Conservation (phyloP, 2,329 filamentous ascomycete species). For the Hypoxylon sp. region DNA sequence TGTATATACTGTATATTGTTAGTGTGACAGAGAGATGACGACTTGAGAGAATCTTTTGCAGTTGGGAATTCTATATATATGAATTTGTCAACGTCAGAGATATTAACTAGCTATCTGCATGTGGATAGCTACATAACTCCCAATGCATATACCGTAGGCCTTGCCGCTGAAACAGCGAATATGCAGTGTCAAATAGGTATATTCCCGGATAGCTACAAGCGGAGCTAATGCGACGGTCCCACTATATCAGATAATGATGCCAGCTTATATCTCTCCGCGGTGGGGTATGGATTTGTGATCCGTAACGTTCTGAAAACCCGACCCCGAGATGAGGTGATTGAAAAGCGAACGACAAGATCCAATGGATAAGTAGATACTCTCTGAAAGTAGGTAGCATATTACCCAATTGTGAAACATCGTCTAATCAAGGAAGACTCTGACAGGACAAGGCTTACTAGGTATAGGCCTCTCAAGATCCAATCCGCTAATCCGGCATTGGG, state of each 20-base stretch:
- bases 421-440: constrained; percentile 7
- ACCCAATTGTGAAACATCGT: constrained; percentile 25
- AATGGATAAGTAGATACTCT: constrained; percentile 16
- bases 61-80: neutral
- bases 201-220: neutral
- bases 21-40: too few relatives aligned
- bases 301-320: constrained; percentile 27
- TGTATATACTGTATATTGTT: too few relatives aligned
- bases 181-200: constrained; percentile 1
- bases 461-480: neutral
- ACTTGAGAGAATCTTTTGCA: neutral
- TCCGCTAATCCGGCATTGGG: neutral
- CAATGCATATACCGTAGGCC: too few relatives aligned
- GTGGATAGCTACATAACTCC: too few relatives aligned
- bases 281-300: constrained; percentile 15
- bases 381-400: constrained; percentile 5
- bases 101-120: neutral
- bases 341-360: constrained; percentile 11
- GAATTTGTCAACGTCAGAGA: neutral
- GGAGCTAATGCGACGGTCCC: constrained; percentile 1
- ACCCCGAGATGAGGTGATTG: constrained; percentile 36
- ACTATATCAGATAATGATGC: neutral
- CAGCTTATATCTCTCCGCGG: constrained; percentile 8
- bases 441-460: constrained; percentile 4
- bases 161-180: neutral